Percentiles rank a stretch among this genome's conserved stretches.
phyloP scores from a whole-genome alignment of 202 grass and related monocot species.

The Setaria viridis region DNA sequence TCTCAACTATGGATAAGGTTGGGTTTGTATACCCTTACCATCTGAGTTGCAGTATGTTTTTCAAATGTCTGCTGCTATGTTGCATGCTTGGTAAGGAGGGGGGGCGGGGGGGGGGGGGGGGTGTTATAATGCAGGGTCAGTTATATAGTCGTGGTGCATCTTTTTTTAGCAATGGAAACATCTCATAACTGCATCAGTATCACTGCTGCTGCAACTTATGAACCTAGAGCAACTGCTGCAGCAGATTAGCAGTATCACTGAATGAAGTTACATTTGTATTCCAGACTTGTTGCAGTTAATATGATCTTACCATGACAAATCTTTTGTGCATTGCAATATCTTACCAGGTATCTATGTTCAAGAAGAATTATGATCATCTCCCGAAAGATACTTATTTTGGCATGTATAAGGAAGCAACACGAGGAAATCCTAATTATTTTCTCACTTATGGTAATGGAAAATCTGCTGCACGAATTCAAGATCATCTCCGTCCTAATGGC shows the following conservation, averaged over 20 bases:
- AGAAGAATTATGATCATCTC: conserved; percentile 99
- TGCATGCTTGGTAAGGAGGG: neutral
- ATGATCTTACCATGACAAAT: conserved; percentile 6
- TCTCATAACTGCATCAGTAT: neutral
- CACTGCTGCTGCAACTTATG: neutral
- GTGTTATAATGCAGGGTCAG: too few relatives aligned
- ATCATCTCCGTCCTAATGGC: conserved; percentile 94
- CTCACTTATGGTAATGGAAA: conserved; percentile 98
- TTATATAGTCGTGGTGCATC: neutral
- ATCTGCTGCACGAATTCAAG: conserved; percentile 89
- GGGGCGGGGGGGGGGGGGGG: too few relatives aligned
- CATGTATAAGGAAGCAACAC: conserved; percentile 94
- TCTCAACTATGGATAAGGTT: neutral
- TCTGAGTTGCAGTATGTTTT: neutral
- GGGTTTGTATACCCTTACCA: neutral
- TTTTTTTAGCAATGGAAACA: neutral
- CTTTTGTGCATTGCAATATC: conserved; percentile 36
- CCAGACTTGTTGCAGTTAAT: neutral
- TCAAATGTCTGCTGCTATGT: neutral
- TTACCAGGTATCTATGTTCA: conserved; percentile 97
- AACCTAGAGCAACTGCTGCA: neutral
- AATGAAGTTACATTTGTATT: neutral
- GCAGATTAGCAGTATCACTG: neutral
- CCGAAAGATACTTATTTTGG: conserved; percentile 92
- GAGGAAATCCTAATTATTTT: conserved; percentile 96